These are phyloP conservation scores for Hordeum pubiflorum DNA, from an alignment of 202 grass and related monocot genomes.

Conservation along the genomic window DNA sequence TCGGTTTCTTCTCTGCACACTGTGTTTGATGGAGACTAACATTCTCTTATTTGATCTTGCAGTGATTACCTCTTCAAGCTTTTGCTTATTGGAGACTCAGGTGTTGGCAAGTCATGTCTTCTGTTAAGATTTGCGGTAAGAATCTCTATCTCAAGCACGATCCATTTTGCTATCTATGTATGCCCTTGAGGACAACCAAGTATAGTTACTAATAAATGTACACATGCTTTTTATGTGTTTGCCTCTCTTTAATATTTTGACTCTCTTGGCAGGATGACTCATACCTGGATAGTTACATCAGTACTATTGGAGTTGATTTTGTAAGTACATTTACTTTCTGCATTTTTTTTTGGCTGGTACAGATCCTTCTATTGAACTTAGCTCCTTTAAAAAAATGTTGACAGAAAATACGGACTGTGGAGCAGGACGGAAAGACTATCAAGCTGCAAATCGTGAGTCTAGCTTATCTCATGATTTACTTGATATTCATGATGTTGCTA, in stretches of 20 bases:
- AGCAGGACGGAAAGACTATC: slow-evolving; percentile 66
- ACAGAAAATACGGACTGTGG: slow-evolving; percentile 62
- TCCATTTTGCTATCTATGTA: not conserved
- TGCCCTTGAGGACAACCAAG: not conserved
- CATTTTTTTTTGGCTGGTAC: not conserved
- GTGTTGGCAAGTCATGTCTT: slow-evolving; percentile 68
- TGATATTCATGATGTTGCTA: not conserved
- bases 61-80: slow-evolving; percentile 75
- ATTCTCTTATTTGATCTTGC: slow-evolving; percentile 15
- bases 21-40: not conserved
- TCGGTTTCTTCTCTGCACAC: not conserved
- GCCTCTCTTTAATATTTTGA: not conserved
- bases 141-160: slow-evolving; percentile 1
- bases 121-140: slow-evolving; percentile 69
- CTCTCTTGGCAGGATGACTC: slow-evolving; percentile 50
- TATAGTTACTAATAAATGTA: not conserved
- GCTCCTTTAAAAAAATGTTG: not conserved
- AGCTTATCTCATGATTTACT: not conserved
- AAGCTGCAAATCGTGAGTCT: slow-evolving; percentile 69
- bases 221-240: not conserved
- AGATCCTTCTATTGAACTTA: not conserved
- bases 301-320: slow-evolving; percentile 77
- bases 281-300: slow-evolving; percentile 67
- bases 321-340: slow-evolving; percentile 41
- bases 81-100: slow-evolving; percentile 68